Evolutionary conservation across 2,329 filamentous ascomycete genomes (phyloP).

Genomic region (Escovopsis sp.): DNA sequence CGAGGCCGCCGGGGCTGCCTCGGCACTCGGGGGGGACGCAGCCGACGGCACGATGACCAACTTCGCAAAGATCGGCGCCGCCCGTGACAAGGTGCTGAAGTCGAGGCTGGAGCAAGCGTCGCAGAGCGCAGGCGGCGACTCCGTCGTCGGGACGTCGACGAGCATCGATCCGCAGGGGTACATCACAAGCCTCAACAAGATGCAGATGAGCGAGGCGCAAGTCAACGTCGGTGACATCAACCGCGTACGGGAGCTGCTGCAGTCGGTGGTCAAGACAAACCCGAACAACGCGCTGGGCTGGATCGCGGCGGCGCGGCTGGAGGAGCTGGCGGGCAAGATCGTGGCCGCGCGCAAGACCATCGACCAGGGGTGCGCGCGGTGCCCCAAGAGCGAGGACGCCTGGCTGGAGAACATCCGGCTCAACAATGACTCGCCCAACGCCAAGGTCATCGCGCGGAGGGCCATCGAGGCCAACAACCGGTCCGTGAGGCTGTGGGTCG

Average conservation of each 20-base stretch:
- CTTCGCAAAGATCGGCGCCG: constrained; percentile 92
- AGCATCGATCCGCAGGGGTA: constrained; percentile 94
- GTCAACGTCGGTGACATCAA: constrained; percentile 89
- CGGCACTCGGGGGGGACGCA: constrained; percentile 14
- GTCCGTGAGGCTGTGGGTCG: constrained; percentile 83
- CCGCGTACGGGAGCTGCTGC: constrained; percentile 77
- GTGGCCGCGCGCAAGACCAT: constrained; percentile 83
- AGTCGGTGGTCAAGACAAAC: constrained; percentile 95
- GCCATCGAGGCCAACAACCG: constrained; percentile 84
- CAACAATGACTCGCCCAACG: constrained; percentile 72
- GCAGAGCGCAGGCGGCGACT: constrained; percentile 47
- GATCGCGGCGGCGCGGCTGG: constrained; percentile 84
- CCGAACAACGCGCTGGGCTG: constrained; percentile 88
- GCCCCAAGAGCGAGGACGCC: constrained; percentile 84
- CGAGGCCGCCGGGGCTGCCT: constrained; percentile 38
- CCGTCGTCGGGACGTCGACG: constrained; percentile 63
- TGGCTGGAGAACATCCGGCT: constrained; percentile 94
- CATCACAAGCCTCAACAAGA: constrained; percentile 76
- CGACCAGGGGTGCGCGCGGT: constrained; percentile 73
- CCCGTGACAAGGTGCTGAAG: constrained; percentile 87
- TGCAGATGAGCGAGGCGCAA: constrained; percentile 63
- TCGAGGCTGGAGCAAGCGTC: constrained; percentile 87
- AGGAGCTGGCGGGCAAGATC: constrained; percentile 83
- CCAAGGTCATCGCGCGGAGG: constrained; percentile 86
- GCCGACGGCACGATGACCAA: constrained; percentile 91